phyloP scores from a whole-genome alignment of 2,329 filamentous ascomycete genomes.

The Metarhizium guizhouense region DNA sequence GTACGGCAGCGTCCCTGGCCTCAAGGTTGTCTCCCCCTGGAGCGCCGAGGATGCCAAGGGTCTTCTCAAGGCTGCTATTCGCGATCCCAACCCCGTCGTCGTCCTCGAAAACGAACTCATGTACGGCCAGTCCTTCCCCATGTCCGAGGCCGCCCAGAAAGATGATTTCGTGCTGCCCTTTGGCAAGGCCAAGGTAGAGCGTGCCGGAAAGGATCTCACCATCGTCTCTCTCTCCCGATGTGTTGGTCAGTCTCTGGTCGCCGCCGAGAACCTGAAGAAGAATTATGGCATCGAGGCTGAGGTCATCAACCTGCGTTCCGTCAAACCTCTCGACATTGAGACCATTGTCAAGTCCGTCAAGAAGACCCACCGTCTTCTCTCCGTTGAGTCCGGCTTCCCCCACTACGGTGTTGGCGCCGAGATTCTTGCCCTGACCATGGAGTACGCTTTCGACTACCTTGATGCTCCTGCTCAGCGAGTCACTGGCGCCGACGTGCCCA shows the following conservation, averaged over 20 bases:
- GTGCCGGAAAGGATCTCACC: slow-evolving; percentile 88
- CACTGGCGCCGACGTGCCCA: slow-evolving; percentile 94
- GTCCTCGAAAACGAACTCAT: slow-evolving; percentile 84
- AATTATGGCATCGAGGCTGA: slow-evolving; percentile 94
- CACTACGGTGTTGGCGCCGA: slow-evolving; percentile 89
- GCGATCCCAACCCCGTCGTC: slow-evolving; percentile 94
- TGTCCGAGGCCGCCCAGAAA: slow-evolving; percentile 94
- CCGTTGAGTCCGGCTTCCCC: slow-evolving; percentile 92
- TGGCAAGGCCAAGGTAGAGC: slow-evolving; percentile 99
- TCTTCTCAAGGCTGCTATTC: slow-evolving; percentile 92
- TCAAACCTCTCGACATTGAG: slow-evolving; percentile 95
- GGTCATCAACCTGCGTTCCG: slow-evolving; percentile 94
- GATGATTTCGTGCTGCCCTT: slow-evolving; percentile 96
- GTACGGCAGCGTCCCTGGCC: slow-evolving; percentile 95
- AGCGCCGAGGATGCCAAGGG: slow-evolving; percentile 98
- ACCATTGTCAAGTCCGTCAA: slow-evolving; percentile 94
- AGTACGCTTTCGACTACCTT: slow-evolving; percentile 97
- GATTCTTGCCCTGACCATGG: slow-evolving; percentile 89
- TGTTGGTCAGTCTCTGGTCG: slow-evolving; percentile 82
- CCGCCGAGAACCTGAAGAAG: slow-evolving; percentile 86
- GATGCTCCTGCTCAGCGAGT: slow-evolving; percentile 88
- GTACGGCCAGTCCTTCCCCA: slow-evolving; percentile 91
- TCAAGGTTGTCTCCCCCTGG: slow-evolving; percentile 96
- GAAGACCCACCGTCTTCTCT: slow-evolving; percentile 91
- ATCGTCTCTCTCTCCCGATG: slow-evolving; percentile 92